These are phyloP conservation scores for Protomyces pachydermus DNA, from an alignment of 1,139 yeast genomes.

Conservation along the genomic window DNA sequence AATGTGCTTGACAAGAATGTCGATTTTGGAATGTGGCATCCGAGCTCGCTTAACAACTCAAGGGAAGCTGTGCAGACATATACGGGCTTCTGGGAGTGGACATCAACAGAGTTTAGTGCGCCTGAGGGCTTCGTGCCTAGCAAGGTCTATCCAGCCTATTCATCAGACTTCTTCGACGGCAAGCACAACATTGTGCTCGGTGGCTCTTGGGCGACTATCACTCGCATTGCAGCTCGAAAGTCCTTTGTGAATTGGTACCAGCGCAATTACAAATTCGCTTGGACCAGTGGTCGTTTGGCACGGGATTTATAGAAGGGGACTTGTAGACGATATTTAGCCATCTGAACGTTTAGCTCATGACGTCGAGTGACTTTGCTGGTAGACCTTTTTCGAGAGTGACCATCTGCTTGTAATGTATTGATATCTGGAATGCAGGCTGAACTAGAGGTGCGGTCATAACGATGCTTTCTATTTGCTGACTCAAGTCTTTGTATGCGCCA, in stretches of 20 bases:
- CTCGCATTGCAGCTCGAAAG: constrained; percentile 32
- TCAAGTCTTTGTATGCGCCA: constrained; percentile 13
- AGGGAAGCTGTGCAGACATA: constrained; percentile 28
- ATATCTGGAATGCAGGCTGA: constrained; percentile 9
- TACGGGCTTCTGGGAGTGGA: constrained; percentile 35
- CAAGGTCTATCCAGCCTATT: constrained; percentile 33
- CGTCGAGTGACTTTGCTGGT: background rate
- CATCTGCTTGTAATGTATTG: background rate
- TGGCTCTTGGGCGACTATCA: constrained; percentile 34
- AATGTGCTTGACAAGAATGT: constrained; percentile 29
- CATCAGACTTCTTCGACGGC: constrained; percentile 34
- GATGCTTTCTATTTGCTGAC: too few relatives aligned
- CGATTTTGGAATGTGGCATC: constrained; percentile 33
- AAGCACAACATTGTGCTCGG: constrained; percentile 34
- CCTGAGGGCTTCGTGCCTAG: constrained; percentile 31
- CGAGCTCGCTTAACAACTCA: constrained; percentile 18
- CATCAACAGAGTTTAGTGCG: constrained; percentile 29
- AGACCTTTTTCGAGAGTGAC: too few relatives aligned
- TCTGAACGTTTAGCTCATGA: background rate
- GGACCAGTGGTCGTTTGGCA: constrained; percentile 33
- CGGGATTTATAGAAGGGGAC: constrained; percentile 7
- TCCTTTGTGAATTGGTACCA: constrained; percentile 35
- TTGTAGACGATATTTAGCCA: background rate
- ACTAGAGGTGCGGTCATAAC: constrained; percentile 3
- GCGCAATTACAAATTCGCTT: constrained; percentile 32